Base-by-base conservation (phyloP, 345 rosid genomes). In the Gossypium thurberi region DNA sequence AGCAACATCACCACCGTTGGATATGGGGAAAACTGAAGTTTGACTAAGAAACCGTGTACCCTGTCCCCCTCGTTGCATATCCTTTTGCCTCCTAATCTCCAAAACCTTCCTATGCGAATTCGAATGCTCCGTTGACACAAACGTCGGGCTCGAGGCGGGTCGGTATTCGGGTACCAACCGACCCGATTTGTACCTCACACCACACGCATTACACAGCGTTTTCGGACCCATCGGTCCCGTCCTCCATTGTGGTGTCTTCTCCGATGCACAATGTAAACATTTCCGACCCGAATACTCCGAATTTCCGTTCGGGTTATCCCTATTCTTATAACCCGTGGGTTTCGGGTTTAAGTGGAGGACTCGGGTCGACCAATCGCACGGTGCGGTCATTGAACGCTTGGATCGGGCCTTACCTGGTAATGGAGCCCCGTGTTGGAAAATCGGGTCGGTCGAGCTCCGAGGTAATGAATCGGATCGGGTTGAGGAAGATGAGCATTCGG, bases 211-310 rank as follows among this genome's bases (percentile, higher is more conserved):
- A 20, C 95, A 90, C 56, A 90, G 58, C 0, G 92, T 90, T 75
- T 90, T 90, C 1, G 90, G 89, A 8, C 95, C 95, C 89, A 86
- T 77, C 0, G 95, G 95, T 6, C 95, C 95, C 0, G 95, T 86
- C 73, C 95, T 78, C 95, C 95, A 90, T 25, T 90, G 95, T 3
- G 95, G 95, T 0, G 95, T 90, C 78, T 86, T 85, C 74, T 90
- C 95, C 4, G 91, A 17, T 0, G 86, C 86, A 64, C 95, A 90
- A 60, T 90, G 95, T 42, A 86, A 73, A 71, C 95, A 90, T 73
- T 73, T 88, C 20, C 92, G 80, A 4, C 71, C 79, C 7, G 37
- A 59, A 52, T 17, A 11, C 3, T 82, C 81, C 11, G 65, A 26
- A 10, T 50, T 12, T 0, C 25, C 23, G 33, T 66, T 77, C 15